Conservation (phyloP, 768 basidiomycete species). For the Termitomyces sp. region DNA sequence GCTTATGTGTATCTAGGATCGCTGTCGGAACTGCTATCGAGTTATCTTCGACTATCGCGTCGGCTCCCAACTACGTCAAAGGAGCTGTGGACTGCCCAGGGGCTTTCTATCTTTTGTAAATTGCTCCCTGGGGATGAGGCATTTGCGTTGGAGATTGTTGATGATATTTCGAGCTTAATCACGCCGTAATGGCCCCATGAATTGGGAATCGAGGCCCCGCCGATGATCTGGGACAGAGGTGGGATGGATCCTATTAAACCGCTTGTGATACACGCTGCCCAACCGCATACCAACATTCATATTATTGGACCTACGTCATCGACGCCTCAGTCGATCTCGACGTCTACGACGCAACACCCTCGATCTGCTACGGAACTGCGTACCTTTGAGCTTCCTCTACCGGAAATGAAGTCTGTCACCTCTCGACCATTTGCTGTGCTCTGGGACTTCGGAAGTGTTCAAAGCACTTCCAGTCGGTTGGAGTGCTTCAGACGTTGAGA, state of each 20-base stretch:
- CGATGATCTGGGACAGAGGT: conserved; percentile 42
- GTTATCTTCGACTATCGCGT: conserved; percentile 55
- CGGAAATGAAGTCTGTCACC: conserved; percentile 67
- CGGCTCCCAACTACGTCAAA: conserved; percentile 47
- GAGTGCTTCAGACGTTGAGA: conserved; percentile 75
- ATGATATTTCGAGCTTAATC: conserved; percentile 29
- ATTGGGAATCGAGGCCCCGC: conserved; percentile 29
- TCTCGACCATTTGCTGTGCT: conserved; percentile 75
- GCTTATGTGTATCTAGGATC: conserved; percentile 40
- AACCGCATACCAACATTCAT: conserved; percentile 31
- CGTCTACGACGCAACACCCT: conserved; percentile 49
- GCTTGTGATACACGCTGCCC: conserved; percentile 47
- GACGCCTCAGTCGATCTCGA: conserved; percentile 50
- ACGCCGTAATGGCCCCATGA: conserved; percentile 34
- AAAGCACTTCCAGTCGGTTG: conserved; percentile 59
- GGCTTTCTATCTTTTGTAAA: conserved; percentile 46
- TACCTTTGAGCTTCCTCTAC: conserved; percentile 35
- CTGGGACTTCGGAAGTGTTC: conserved; percentile 67
- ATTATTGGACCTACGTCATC: conserved; percentile 43
- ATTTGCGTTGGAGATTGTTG: conserved; percentile 36
- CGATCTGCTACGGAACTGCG: conserved; percentile 21
- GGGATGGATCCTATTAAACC: conserved; percentile 49
- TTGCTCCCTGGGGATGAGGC: conserved; percentile 76
- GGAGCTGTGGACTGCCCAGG: conserved; percentile 64
- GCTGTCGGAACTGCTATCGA: conserved; percentile 45